Evolutionary conservation across 768 basidiomycete species (phyloP).

Genomic region (Mycena epipterygia): DNA sequence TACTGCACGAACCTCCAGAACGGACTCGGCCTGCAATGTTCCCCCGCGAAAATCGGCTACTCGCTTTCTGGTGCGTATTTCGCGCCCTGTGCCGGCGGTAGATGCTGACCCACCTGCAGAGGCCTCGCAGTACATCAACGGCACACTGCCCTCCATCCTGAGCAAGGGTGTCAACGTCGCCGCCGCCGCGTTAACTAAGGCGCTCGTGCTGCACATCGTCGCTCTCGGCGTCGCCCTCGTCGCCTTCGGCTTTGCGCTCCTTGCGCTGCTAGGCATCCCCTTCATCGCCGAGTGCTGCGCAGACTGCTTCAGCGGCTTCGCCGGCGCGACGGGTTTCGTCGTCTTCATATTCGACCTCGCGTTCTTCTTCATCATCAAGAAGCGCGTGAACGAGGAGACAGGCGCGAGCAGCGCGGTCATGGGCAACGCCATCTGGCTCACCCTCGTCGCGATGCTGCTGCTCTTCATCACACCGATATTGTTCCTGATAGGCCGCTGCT

Average conservation of each 20-base stretch:
- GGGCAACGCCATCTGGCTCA: slow-evolving; percentile 81
- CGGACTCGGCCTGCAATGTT: slow-evolving; percentile 60
- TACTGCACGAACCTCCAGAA: slow-evolving; percentile 65
- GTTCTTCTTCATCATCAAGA: slow-evolving; percentile 77
- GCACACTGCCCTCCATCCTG: slow-evolving; percentile 29
- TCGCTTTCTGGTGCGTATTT: slow-evolving; percentile 63
- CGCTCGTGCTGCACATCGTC: slow-evolving; percentile 78
- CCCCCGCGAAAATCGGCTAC: slow-evolving; percentile 75
- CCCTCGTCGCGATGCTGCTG: slow-evolving; percentile 71
- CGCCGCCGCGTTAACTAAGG: slow-evolving; percentile 84
- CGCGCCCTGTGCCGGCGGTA: not conserved
- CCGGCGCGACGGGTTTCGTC: slow-evolving; percentile 69
- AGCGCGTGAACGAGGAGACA: slow-evolving; percentile 62
- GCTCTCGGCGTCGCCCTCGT: slow-evolving; percentile 65
- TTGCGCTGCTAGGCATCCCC: slow-evolving; percentile 51
- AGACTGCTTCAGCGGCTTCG: slow-evolving; percentile 71
- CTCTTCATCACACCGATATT: slow-evolving; percentile 64
- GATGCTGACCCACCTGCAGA: slow-evolving; percentile 11
- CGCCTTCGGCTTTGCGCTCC: slow-evolving; percentile 32
- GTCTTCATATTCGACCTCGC: slow-evolving; percentile 83
- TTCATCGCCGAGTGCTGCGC: slow-evolving; percentile 74
- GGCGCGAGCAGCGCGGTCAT: slow-evolving; percentile 69
- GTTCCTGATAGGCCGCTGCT: slow-evolving; percentile 35
- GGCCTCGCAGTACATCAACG: slow-evolving; percentile 64
- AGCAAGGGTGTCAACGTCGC: slow-evolving; percentile 43